Base-by-base conservation (phyloP, 1,284 basidiomycete genomes). In the Microbotryomycetes sp. region DNA sequence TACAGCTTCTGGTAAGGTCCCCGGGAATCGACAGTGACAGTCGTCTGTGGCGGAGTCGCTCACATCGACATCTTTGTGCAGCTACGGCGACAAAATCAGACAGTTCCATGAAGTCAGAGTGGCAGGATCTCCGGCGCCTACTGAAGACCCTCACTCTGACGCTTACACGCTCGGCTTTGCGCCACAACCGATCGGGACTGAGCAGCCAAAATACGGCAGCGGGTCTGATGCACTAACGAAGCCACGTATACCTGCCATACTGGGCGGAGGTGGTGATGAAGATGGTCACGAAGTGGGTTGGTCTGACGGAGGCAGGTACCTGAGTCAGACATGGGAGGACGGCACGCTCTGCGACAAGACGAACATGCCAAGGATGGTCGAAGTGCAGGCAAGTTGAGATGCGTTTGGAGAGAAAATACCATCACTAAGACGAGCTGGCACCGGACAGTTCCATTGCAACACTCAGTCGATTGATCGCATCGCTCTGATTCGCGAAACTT, bases 281-380 rank as follows among this genome's bases (percentile, higher is more conserved):
- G 45, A 16, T 16, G 52, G 57, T 18, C 23, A 9, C 27, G 52
- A 16, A n/a, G 56, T n/a, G 58, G 52, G 3, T 21, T 54, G 57
- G 53, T 58, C 57, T 31, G 59, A 67, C 23, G 55, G 56, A 0
- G 66, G 66, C 9, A 53, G 57, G 35, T 97, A 96, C 77, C 85
- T 97, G 56, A 86, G 90, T 13, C 91, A 93, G 65, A 69, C 72
- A 67, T 96, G 91, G 91, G 83, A 84, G 52, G 88, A 90, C 72
- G 92, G 92, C 26, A 93, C 89, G 9, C 77, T 83, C 52, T 97
- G 92, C 76, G 92, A 94, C 78, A 91, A 89, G 80, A 92, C 89
- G 1, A 86, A 86, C 48, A 82, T 81, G 74, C 82, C 81, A 59
- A 85, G 92, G 62, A 87, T 89, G 76, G 86, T 92, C 55, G 91